Base-by-base conservation (phyloP, 257 asterid species). In the Solanum sparsipilum region DNA sequence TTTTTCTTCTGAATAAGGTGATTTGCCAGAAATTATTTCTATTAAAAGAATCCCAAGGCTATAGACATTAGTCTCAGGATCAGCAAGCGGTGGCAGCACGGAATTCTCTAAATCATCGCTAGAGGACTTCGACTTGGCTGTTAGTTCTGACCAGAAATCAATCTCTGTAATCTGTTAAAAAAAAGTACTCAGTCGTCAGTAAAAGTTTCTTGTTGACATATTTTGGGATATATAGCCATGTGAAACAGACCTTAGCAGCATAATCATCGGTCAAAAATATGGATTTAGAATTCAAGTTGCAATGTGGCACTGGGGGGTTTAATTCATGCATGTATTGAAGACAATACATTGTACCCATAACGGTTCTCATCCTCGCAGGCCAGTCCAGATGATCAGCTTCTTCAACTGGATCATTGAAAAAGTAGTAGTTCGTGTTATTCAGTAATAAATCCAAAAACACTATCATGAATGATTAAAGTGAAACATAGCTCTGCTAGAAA, bases 361-460 rank as follows among this genome's bases (percentile, higher is more conserved):
- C 88, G 78, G 96, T 94, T 48, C 95, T 94, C 95, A 96, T 89
- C 72, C 99, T 93, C 27, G 96, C 91, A 27, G 93, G 86, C 99
- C 99, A 97, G 87, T 98, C 97, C 73, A 97, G 92, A 84, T 93
- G 98, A 90, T 96, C 96, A 25, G 94, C 93, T 91, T 95, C 98
- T 89, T 92, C 94, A 92, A 94, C 99, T 95, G 92, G 91, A 90
- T 31, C 27, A 39, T 25, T 21, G 25, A 29, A 36, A 84, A 52
- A 84, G 60, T 25, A 13, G 25, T 29, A 8, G 35, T 73, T 68
- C 9, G 85, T 36, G 84, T 68, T 56, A 23, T 86, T 12, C 41
- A 34, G 23, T 32, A 56, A 60, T 75, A 52, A 58, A 56, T 72
- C 20, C 6, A n/a, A 67, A 63, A 38, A 38, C 35, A 78, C 36